Conservation (phyloP, 2,329 filamentous ascomycete species). For the Cryphonectria carpinicola region DNA sequence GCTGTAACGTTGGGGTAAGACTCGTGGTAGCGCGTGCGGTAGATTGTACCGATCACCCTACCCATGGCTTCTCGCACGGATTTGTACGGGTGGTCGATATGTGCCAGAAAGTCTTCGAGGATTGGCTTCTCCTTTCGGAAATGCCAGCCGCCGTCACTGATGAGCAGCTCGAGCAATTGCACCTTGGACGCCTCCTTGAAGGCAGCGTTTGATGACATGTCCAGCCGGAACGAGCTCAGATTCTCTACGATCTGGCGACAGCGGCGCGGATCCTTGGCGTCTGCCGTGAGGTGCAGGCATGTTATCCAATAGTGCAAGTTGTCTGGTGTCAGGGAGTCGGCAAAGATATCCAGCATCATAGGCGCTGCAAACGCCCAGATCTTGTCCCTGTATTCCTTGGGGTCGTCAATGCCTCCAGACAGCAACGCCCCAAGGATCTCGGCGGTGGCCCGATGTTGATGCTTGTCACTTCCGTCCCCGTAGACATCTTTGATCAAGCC, state of each 20-base stretch:
- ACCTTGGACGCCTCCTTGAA: slow-evolving; percentile 99
- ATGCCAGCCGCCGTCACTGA: slow-evolving; percentile 92
- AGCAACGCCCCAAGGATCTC: slow-evolving; percentile 91
- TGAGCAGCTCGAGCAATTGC: slow-evolving; percentile 83
- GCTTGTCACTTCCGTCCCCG: slow-evolving; percentile 93
- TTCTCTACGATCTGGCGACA: slow-evolving; percentile 84
- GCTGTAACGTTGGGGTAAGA: slow-evolving; percentile 80
- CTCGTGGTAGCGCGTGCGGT: slow-evolving; percentile 91
- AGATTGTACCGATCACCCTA: slow-evolving; percentile 83
- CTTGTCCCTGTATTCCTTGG: slow-evolving; percentile 70
- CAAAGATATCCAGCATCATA: slow-evolving; percentile 81
- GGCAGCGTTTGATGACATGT: slow-evolving; percentile 93
- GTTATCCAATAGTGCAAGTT: slow-evolving; percentile 95
- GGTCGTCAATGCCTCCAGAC: slow-evolving; percentile 78
- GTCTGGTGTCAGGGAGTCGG: slow-evolving; percentile 91
- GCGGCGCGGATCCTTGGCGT: slow-evolving; percentile 86
- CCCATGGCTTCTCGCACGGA: slow-evolving; percentile 95
- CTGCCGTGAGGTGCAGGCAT: slow-evolving; percentile 86
- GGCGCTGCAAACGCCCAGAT: slow-evolving; percentile 92
- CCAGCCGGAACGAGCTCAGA: slow-evolving; percentile 82
- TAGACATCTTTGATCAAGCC: slow-evolving; percentile 78
- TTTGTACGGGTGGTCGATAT: slow-evolving; percentile 98
- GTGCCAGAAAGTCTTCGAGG: slow-evolving; percentile 82
- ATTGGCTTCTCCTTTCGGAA: slow-evolving; percentile 91
- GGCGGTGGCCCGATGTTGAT: slow-evolving; percentile 93